These are phyloP conservation scores for Ascochyta pisi DNA, from an alignment of 2,329 filamentous ascomycete species.

Conservation along the genomic window DNA sequence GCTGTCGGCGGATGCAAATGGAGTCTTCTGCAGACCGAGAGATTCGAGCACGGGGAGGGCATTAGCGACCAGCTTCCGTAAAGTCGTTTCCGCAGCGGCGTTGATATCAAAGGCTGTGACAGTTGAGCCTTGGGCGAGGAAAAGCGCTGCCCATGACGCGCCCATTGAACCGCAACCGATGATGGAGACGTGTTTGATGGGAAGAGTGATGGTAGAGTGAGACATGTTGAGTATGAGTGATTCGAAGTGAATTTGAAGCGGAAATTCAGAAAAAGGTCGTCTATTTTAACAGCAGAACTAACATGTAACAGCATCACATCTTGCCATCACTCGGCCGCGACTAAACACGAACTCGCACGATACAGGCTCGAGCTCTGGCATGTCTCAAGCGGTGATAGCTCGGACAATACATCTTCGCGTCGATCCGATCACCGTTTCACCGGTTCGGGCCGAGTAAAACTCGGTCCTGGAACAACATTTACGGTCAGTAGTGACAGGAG, in stretches of 20 bases:
- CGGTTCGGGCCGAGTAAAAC: slow-evolving; percentile 16
- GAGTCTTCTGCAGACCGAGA: slow-evolving; percentile 16
- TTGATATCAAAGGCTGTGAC: slow-evolving; percentile 55
- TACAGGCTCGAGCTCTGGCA: background rate
- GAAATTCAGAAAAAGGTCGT: too few species aligned
- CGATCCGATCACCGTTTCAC: slow-evolving; percentile 11
- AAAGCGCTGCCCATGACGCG: slow-evolving; percentile 53
- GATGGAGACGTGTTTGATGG: slow-evolving; percentile 32
- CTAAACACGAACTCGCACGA: slow-evolving; percentile 2
- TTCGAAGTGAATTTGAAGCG: too few species aligned
- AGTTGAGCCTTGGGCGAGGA: slow-evolving; percentile 47
- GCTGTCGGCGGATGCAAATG: slow-evolving; percentile 7
- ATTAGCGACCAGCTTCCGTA: slow-evolving; percentile 19
- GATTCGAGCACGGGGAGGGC: slow-evolving; percentile 21
- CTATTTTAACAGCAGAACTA: too few species aligned
- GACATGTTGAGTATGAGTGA: slow-evolving; percentile 1
- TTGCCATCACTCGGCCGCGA: background rate
- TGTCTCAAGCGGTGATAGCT: slow-evolving; percentile 6
- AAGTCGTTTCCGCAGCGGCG: slow-evolving; percentile 34
- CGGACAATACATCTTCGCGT: slow-evolving; percentile 18
- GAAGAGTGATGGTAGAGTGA: background rate
- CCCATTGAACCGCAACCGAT: slow-evolving; percentile 52
- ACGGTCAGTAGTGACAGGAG: background rate
- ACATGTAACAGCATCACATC: background rate
- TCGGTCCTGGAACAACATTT: background rate